Percentiles rank a stretch among this genome's conserved stretches.
phyloP scores from a whole-genome alignment of 2,329 filamentous ascomycete species.

The Paramyrothecium roridum region DNA sequence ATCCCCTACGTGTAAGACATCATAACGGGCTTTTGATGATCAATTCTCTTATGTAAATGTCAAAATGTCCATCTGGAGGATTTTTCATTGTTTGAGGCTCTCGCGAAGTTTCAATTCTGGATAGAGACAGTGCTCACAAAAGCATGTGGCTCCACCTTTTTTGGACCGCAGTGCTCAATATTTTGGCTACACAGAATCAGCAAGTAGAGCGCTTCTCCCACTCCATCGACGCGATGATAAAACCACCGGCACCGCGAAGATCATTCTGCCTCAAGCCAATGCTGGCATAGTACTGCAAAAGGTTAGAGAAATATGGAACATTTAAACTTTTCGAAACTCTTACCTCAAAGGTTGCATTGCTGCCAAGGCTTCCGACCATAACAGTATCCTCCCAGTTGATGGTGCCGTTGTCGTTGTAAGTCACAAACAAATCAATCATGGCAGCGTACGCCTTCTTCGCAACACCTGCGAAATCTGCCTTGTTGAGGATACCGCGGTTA shows the following conservation, averaged over 20 bases:
- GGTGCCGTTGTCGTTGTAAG: constrained; percentile 42
- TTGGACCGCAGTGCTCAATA: too few relatives aligned
- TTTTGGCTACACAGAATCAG: background rate
- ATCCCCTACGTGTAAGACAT: too few relatives aligned
- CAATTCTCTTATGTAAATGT: too few relatives aligned
- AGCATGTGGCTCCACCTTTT: too few relatives aligned
- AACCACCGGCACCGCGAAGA: constrained; percentile 23
- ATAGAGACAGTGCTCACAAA: too few relatives aligned
- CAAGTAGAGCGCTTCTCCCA: constrained; percentile 13
- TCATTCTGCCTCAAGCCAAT: constrained; percentile 21
- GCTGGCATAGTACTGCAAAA: constrained; percentile 20
- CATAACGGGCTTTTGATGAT: too few relatives aligned
- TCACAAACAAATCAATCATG: constrained; percentile 41
- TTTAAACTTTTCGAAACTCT: constrained; percentile 4
- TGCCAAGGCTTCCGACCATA: constrained; percentile 46
- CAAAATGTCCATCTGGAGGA: too few relatives aligned
- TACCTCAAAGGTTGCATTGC: constrained; percentile 47
- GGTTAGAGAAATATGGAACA: accelerated
- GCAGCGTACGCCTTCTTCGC: constrained; percentile 25
- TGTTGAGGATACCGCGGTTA: constrained; percentile 20
- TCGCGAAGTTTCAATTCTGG: too few relatives aligned
- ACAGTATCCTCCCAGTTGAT: constrained; percentile 51
- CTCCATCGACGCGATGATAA: constrained; percentile 22
- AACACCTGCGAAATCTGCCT: constrained; percentile 11
- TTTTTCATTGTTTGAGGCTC: too few relatives aligned